phyloP scores from a whole-genome alignment of 306 rosid species.

The Gastrolobium villosum region DNA sequence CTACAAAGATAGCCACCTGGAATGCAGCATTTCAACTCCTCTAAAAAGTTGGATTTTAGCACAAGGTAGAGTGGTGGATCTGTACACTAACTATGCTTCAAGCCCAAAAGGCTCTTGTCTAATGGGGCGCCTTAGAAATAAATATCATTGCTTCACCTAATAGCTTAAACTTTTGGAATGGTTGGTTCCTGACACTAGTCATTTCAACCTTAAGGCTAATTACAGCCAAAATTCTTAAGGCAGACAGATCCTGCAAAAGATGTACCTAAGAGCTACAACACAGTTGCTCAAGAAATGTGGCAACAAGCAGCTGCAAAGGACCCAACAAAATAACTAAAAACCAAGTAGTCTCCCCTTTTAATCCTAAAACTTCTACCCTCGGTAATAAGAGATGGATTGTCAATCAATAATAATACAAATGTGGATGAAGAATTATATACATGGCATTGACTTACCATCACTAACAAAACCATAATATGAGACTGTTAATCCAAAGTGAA shows the following conservation, averaged over 20 bases:
- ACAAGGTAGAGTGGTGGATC: neutral
- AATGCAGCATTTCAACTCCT: conserved; percentile 35
- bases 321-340: conserved; percentile 10
- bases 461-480: conserved; percentile 96
- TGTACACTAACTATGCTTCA: conserved; percentile 6
- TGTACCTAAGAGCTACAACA: conserved; percentile 28
- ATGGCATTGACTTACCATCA: conserved; percentile 76
- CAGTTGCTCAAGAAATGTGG: conserved; percentile 22
- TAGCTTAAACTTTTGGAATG: conserved; percentile 23
- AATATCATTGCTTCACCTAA: conserved; percentile 20
- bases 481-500: conserved; percentile 96
- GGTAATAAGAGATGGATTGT: conserved; percentile 20
- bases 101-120: conserved; percentile 15
- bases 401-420: conserved; percentile 19
- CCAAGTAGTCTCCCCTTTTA: neutral
- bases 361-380: conserved; percentile 27
- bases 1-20: conserved; percentile 7
- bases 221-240: conserved; percentile 24
- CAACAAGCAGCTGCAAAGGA: conserved; percentile 32
- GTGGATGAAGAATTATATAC: neutral
- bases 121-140: neutral
- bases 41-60: conserved; percentile 31
- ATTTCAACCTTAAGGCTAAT: conserved; percentile 15
- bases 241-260: conserved; percentile 25
- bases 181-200: conserved; percentile 21